Percentiles rank a stretch among this genome's conserved stretches.
Evolutionary conservation across 2,329 filamentous ascomycete species (phyloP).

Genomic region (Paecilomyces formosus): DNA sequence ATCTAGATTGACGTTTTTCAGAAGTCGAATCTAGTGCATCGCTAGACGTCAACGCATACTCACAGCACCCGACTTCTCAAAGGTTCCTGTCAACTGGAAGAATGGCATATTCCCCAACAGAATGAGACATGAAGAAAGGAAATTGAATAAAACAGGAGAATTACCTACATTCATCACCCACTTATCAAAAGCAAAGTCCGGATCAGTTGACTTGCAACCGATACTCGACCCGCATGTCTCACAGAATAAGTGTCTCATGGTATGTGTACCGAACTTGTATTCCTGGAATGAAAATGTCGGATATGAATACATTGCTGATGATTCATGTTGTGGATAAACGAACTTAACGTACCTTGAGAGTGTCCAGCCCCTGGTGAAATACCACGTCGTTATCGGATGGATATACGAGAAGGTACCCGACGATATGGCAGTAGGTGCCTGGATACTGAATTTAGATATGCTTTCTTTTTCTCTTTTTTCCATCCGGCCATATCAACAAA

Average conservation of each 20-base stretch:
- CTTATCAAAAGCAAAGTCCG: not conserved
- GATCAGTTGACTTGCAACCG: not conserved
- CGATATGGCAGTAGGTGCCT: not conserved
- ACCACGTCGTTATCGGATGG: not conserved
- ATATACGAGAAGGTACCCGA: not conserved
- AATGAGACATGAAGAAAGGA: not conserved
- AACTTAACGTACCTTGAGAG: not conserved
- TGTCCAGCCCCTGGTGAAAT: not conserved
- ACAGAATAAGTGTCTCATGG: not conserved
- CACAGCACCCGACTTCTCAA: no score
- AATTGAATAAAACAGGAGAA: not conserved
- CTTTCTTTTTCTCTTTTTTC: no score
- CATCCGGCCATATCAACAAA: no score
- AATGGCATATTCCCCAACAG: no score
- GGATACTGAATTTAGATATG: not conserved
- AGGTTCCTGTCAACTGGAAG: no score
- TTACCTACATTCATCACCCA: not conserved
- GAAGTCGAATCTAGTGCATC: not conserved
- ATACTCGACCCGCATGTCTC: not conserved
- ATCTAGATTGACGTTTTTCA: not conserved
- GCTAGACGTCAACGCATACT: not conserved
- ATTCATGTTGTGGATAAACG: not conserved
- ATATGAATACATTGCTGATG: not conserved
- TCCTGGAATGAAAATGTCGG: not conserved
- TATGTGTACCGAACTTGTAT: not conserved